Conservation (phyloP, 2,329 filamentous ascomycete genomes). For the Ophiocordyceps unilateralis region DNA sequence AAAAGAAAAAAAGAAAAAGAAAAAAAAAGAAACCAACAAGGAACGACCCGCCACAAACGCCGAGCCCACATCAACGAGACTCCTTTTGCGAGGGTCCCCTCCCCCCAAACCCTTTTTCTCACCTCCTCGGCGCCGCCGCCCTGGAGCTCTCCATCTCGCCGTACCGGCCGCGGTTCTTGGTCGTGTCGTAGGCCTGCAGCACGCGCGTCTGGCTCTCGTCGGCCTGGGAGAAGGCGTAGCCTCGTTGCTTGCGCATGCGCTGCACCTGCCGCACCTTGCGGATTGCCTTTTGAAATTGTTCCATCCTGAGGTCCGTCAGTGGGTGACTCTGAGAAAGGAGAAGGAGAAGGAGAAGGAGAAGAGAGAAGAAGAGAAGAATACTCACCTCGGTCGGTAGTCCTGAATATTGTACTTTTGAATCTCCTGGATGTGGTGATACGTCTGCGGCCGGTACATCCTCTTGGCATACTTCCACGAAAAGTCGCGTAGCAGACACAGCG, state of each 20-base stretch:
- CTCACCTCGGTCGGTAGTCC: conserved; percentile 80
- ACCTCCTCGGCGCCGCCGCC: conserved; percentile 5
- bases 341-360: neutral
- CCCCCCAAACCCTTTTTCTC: no score
- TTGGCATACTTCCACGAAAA: conserved; percentile 96
- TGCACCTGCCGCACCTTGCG: conserved; percentile 96
- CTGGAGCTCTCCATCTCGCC: conserved; percentile 68
- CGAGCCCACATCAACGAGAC: no score
- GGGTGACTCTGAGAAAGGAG: no score
- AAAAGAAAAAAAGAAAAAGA: neutral
- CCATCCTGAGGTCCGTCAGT: conserved; percentile 76
- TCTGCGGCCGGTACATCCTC: conserved; percentile 90
- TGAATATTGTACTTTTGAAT: conserved; percentile 99
- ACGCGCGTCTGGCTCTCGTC: conserved; percentile 93
- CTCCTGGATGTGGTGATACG: conserved; percentile 97
- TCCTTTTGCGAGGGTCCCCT: no score
- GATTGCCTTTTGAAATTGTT: conserved; percentile 99
- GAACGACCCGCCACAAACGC: no score
- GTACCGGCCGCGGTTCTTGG: conserved; percentile 74
- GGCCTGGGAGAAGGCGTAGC: conserved; percentile 94
- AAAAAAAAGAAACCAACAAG: neutral
- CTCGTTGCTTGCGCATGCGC: conserved; percentile 97
- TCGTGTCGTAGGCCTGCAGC: conserved; percentile 95
- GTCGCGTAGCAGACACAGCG: conserved; percentile 71
- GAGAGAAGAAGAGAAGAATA: neutral